Evolutionary conservation across 495 filamentous ascomycete species (phyloP).

Genomic region (Tuber microsphaerosporum): DNA sequence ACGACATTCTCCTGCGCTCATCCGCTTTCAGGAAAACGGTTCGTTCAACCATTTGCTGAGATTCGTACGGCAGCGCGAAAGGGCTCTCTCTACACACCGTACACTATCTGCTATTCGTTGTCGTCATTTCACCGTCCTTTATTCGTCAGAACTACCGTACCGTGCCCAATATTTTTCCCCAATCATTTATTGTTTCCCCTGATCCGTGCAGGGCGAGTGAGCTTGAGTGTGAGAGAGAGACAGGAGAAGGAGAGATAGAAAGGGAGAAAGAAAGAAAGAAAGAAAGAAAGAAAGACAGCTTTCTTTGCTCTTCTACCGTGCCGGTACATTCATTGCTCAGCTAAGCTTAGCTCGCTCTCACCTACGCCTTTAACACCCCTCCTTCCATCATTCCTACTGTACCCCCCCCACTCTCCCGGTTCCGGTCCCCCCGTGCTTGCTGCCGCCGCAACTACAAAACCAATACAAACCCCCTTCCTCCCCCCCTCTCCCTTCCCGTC

Average conservation of each 20-base stretch:
- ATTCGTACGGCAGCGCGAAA: background rate
- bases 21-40: background rate
- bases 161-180: background rate
- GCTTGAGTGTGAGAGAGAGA: background rate
- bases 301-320: background rate
- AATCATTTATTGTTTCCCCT: background rate
- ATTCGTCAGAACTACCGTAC: background rate
- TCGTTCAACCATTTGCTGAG: background rate
- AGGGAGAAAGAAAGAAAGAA: background rate
- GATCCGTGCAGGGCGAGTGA: background rate
- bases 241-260: too few relatives aligned
- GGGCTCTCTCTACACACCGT: background rate
- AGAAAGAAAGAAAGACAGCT: background rate
- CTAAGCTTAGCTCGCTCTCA: conserved; percentile 4
- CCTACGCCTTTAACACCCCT: conserved; percentile 6
- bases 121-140: background rate
- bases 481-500: background rate
- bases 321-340: conserved; percentile 2
- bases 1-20: background rate
- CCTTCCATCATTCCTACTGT: conserved; percentile 16
- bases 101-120: background rate
- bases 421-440: conserved; percentile 17
- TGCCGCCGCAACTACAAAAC: conserved; percentile 25
- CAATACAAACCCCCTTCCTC: background rate
- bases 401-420: conserved; percentile 15